phyloP scores from a whole-genome alignment of 371 early-diverging fungal species.

The Gilbertella persicaria region DNA sequence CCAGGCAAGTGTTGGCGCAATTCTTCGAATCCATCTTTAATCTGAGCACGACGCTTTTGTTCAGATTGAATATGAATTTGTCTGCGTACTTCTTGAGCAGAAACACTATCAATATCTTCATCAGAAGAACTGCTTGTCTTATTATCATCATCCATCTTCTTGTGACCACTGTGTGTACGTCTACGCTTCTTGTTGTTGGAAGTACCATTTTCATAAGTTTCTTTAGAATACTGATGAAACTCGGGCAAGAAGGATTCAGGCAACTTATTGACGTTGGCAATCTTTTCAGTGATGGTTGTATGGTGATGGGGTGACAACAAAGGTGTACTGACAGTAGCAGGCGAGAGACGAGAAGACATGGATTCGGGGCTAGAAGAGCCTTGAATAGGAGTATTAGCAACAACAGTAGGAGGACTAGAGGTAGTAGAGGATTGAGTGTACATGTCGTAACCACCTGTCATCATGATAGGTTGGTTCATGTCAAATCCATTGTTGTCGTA shows the following conservation, averaged over 20 bases:
- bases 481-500: constrained; percentile 27
- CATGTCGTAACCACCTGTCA: constrained; percentile 22
- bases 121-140: constrained; percentile 15
- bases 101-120: constrained; percentile 32
- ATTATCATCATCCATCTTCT: constrained; percentile 25
- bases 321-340: constrained; percentile 17
- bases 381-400: constrained; percentile 4
- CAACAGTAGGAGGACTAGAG: constrained; percentile 2
- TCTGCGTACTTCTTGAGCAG: constrained; percentile 54
- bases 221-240: constrained; percentile 53
- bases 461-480: constrained; percentile 21
- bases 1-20: constrained; percentile 57
- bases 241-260: constrained; percentile 53
- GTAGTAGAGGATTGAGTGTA: constrained; percentile 13
- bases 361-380: constrained; percentile 35
- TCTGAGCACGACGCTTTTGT: constrained; percentile 63
- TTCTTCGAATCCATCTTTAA: constrained; percentile 62
- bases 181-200: constrained; percentile 40
- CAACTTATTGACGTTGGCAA: constrained; percentile 48
- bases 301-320: constrained; percentile 15
- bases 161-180: constrained; percentile 14
- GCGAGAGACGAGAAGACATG: constrained; percentile 32
- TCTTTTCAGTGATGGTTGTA: constrained; percentile 38
- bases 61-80: constrained; percentile 66
- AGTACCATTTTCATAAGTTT: constrained; percentile 51